phyloP scores from a whole-genome alignment of 169 alveolate genomes.

The Cryptosporidium viatorum region DNA sequence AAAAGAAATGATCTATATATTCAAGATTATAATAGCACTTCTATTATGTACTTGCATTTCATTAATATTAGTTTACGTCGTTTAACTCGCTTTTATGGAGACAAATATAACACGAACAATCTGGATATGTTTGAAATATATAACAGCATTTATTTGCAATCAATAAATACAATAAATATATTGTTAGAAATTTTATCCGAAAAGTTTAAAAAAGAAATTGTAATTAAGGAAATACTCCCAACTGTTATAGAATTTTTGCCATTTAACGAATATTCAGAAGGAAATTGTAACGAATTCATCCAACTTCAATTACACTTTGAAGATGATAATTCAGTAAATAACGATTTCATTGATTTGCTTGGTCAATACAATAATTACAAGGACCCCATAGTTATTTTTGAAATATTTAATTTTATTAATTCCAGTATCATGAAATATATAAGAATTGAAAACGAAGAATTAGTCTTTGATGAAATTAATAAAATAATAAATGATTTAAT shows the following conservation, averaged over 20 bases:
- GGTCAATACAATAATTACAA: background rate
- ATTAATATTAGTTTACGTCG: background rate
- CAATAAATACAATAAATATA: constrained; percentile 31
- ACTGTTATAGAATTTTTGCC: background rate
- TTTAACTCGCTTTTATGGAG: background rate
- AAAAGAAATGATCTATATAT: background rate
- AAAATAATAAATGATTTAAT: constrained; percentile 22
- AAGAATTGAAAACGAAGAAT: background rate
- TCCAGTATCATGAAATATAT: constrained; percentile 1
- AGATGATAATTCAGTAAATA: background rate
- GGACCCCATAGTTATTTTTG: constrained; percentile 7
- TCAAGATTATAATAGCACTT: background rate
- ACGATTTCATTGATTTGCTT: background rate
- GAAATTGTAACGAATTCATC: background rate
- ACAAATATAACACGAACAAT: background rate
- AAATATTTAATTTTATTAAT: constrained; percentile 48
- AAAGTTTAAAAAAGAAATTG: background rate
- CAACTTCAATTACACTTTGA: background rate
- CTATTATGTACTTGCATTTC: background rate
- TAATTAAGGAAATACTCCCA: constrained; percentile 20
- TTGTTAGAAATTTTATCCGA: constrained; percentile 6
- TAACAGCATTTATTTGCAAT: constrained; percentile 6
- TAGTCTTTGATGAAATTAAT: background rate
- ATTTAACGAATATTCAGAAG: background rate
- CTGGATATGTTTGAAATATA: background rate